Conservation (phyloP, 208 protist species). For the Crithidia thermophila region DNA sequence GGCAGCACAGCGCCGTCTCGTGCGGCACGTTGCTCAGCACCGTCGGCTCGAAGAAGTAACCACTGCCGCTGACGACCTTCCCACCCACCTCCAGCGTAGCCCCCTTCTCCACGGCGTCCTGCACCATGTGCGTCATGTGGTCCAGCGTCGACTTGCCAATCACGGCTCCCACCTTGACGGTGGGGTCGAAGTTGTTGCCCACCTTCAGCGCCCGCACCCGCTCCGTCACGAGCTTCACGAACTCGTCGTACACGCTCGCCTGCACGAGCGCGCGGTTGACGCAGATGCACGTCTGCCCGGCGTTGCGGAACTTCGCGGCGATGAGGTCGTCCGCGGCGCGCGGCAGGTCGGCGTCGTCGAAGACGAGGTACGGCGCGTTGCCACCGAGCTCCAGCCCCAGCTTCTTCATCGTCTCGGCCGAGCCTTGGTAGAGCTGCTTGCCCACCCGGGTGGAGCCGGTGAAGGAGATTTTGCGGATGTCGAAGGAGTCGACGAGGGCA, state of each 20-base stretch:
- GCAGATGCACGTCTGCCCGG: slow-evolving; percentile 92
- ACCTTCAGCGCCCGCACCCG: slow-evolving; percentile 53
- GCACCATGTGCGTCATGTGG: slow-evolving; percentile 49
- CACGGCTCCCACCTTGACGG: slow-evolving; percentile 66
- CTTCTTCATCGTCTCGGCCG: slow-evolving; percentile 79
- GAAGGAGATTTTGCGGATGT: slow-evolving; percentile 87
- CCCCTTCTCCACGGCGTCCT: slow-evolving; percentile 69
- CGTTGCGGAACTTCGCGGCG: slow-evolving; percentile 75
- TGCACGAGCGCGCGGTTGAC: slow-evolving; percentile 85
- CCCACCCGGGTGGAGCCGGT: slow-evolving; percentile 87
- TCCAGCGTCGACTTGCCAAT: slow-evolving; percentile 50
- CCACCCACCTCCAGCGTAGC: slow-evolving; percentile 74
- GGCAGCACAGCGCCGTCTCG: slow-evolving; percentile 57
- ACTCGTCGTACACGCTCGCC: slow-evolving; percentile 56
- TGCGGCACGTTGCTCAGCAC: slow-evolving; percentile 71
- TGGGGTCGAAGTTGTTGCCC: slow-evolving; percentile 71
- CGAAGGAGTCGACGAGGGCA: slow-evolving; percentile 61
- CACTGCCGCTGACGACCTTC: slow-evolving; percentile 34
- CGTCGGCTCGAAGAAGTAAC: slow-evolving; percentile 90
- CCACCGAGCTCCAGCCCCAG: slow-evolving; percentile 92
- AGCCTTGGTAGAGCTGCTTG: slow-evolving; percentile 58
- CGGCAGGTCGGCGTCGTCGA: slow-evolving; percentile 86
- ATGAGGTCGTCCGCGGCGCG: slow-evolving; percentile 67
- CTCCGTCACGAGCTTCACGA: slow-evolving; percentile 51
- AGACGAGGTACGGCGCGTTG: slow-evolving; percentile 92